phyloP scores from a whole-genome alignment of 495 filamentous ascomycete genomes.

The Talaromyces ruber region DNA sequence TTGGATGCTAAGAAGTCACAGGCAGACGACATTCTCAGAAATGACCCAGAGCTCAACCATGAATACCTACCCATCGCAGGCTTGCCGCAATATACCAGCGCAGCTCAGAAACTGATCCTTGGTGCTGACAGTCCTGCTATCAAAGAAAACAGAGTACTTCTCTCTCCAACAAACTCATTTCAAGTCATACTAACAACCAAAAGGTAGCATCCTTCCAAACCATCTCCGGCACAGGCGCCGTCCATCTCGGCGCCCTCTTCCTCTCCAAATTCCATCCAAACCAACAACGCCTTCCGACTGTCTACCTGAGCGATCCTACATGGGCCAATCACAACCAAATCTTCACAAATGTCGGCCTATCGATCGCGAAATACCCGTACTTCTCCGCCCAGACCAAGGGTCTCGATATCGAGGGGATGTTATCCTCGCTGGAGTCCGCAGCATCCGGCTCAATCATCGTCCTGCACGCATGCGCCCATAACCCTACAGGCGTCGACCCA shows the following conservation, averaged over 20 bases:
- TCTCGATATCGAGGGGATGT: conserved; percentile 87
- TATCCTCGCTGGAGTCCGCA: conserved; percentile 54
- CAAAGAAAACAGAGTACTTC: conserved; percentile 65
- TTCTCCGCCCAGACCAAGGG: conserved; percentile 79
- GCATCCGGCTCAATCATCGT: conserved; percentile 76
- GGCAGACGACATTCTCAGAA: conserved; percentile 83
- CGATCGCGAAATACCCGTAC: conserved; percentile 83
- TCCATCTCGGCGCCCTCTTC: conserved; percentile 49
- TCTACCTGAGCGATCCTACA: conserved; percentile 89
- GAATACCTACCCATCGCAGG: conserved; percentile 98
- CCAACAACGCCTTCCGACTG: conserved; percentile 42
- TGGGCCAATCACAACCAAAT: conserved; percentile 99
- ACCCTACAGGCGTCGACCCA: conserved; percentile 95
- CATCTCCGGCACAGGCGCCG: conserved; percentile 52
- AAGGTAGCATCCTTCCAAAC: conserved; percentile 49
- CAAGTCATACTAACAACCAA: not conserved
- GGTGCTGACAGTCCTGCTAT: conserved; percentile 74
- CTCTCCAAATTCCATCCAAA: conserved; percentile 45
- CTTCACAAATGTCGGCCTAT: conserved; percentile 82
- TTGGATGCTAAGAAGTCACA: conserved; percentile 27
- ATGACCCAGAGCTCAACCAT: conserved; percentile 87
- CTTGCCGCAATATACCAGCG: conserved; percentile 70
- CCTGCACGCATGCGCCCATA: conserved; percentile 95
- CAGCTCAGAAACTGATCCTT: conserved; percentile 83
- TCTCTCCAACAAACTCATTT: not conserved